A percentile compares a stretch with the other conserved stretches of the same genome.
These are phyloP conservation scores for Candida coquimbonensis DNA, from an alignment of 805 yeast species.

Conservation along the genomic window DNA sequence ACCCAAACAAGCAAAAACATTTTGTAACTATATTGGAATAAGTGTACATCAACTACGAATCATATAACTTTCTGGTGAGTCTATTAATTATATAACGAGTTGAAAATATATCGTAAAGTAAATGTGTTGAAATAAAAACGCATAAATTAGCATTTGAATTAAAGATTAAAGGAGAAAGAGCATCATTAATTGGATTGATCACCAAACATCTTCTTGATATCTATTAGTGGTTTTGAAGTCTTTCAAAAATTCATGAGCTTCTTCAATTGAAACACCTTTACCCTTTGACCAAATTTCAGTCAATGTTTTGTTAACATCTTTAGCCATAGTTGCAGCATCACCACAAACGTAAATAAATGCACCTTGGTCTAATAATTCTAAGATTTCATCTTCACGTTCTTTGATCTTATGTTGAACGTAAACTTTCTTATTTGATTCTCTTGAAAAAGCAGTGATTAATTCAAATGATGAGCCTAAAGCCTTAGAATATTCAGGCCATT, in stretches of 20 bases:
- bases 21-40: too few relatives aligned
- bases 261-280: constrained; percentile 56
- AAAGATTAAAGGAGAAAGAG: too few relatives aligned
- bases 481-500: constrained; percentile 75
- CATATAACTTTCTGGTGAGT: neutral
- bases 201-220: constrained; percentile 99
- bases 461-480: constrained; percentile 51
- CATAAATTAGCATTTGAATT: too few relatives aligned
- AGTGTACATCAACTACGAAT: too few relatives aligned
- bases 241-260: constrained; percentile 73
- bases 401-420: constrained; percentile 80
- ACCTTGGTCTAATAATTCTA: constrained; percentile 50
- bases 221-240: constrained; percentile 74
- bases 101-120: neutral
- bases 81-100: neutral
- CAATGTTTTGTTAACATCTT: constrained; percentile 76
- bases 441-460: constrained; percentile 78
- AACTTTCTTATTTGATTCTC: constrained; percentile 56
- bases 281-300: constrained; percentile 53
- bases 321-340: constrained; percentile 93
- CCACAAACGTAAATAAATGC: constrained; percentile 95
- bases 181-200: constrained; percentile 10
- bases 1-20: too few relatives aligned
- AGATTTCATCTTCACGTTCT: constrained; percentile 40
- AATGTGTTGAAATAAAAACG: neutral